Evolutionary conservation across 768 basidiomycete genomes (phyloP).

Genomic region (Hebeloma cylindrosporum): DNA sequence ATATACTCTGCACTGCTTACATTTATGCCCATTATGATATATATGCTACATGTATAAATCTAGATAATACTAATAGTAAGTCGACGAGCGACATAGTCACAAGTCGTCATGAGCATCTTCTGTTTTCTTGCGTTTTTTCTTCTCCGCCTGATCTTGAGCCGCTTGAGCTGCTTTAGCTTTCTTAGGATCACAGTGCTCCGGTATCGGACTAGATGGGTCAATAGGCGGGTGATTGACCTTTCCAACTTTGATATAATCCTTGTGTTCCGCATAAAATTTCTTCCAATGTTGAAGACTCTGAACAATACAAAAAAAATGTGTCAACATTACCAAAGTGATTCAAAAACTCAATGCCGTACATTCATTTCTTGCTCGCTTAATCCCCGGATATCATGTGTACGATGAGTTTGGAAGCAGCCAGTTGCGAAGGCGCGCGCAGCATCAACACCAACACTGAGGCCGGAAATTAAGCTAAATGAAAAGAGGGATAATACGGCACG

Average conservation of each 20-base stretch:
- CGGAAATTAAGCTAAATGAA: constrained; percentile 20
- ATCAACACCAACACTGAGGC: constrained; percentile 71
- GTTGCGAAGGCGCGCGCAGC: constrained; percentile 93
- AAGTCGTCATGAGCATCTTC: constrained; percentile 37
- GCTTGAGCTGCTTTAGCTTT: constrained; percentile 41
- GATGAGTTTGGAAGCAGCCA: constrained; percentile 89
- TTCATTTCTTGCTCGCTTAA: constrained; percentile 67
- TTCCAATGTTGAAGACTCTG: constrained; percentile 89
- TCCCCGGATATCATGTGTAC: constrained; percentile 88
- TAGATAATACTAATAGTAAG: constrained; percentile 8
- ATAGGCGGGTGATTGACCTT: constrained; percentile 74
- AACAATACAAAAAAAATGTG: constrained; percentile 5
- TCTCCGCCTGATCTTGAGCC: constrained; percentile 18
- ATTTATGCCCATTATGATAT: constrained; percentile 5
- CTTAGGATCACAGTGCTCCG: constrained; percentile 71
- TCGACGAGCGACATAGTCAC: too few relatives aligned
- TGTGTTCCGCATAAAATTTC: constrained; percentile 80
- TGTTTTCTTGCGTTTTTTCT: constrained; percentile 21
- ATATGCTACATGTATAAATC: constrained; percentile 8
- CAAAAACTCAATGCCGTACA: constrained; percentile 42
- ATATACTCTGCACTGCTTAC: too few relatives aligned
- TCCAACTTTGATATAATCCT: constrained; percentile 78
- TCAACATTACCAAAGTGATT: background rate
- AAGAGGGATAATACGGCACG: constrained; percentile 24
- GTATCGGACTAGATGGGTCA: constrained; percentile 73